A percentile compares a stretch with the other conserved stretches of the same genome.
These are phyloP conservation scores for Colletotrichum theobromicola DNA, from an alignment of 2,329 filamentous ascomycete species.

Conservation along the genomic window DNA sequence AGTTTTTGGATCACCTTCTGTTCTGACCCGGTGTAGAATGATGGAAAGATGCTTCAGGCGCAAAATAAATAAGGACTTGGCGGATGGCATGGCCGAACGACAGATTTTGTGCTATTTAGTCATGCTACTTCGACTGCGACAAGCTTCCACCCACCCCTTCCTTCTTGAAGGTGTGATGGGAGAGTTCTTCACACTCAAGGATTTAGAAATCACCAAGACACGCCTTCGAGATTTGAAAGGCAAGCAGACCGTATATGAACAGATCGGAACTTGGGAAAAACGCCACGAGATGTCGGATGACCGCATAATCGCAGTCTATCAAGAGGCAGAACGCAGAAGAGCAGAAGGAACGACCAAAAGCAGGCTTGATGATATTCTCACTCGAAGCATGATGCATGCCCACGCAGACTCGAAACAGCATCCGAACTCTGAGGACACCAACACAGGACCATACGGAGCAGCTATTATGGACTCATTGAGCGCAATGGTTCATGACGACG, in stretches of 20 bases:
- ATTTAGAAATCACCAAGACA: not conserved
- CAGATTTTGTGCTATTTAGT: not conserved
- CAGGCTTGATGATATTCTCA: not conserved
- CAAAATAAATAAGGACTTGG: not conserved
- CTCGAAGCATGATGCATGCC: not conserved
- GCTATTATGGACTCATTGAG: fast-evolving
- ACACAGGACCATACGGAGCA: not conserved
- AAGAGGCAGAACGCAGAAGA: not conserved
- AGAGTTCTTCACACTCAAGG: not conserved
- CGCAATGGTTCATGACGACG: not conserved
- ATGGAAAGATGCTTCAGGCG: not conserved
- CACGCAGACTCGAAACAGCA: not conserved
- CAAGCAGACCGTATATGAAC: not conserved
- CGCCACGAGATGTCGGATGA: not conserved
- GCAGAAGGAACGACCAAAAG: not conserved
- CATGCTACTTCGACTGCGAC: conserved; percentile 16
- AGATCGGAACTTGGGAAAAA: conserved; percentile 2
- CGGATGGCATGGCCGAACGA: not conserved
- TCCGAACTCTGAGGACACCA: too few species aligned
- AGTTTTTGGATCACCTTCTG: too few species aligned
- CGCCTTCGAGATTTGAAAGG: not conserved
- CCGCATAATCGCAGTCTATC: not conserved
- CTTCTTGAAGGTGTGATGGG: conserved; percentile 27
- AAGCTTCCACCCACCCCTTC: conserved; percentile 31
- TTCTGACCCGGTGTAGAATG: not conserved